These are phyloP conservation scores for Primulina huaijiensis DNA, from an alignment of 257 asterid genomes.

Conservation along the genomic window DNA sequence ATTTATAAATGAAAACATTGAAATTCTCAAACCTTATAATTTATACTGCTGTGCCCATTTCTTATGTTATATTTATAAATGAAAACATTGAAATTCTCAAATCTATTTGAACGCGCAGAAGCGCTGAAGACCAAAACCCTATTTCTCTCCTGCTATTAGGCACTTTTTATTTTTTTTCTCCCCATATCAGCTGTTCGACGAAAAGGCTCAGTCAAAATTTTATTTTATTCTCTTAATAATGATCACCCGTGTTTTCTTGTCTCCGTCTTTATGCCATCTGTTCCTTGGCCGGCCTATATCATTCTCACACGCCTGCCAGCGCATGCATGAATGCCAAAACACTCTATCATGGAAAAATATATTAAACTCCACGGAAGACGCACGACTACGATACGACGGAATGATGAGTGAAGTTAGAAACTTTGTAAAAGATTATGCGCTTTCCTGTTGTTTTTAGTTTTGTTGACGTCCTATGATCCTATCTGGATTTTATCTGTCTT, in stretches of 20 bases:
- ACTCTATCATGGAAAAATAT: not conserved
- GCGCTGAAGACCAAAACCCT: constrained; percentile 27
- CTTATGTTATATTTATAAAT: too few relatives aligned
- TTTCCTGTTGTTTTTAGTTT: constrained; percentile 29
- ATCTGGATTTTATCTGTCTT: constrained; percentile 25
- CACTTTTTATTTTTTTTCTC: constrained; percentile 5
- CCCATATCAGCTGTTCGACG: constrained; percentile 51
- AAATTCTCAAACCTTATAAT: too few relatives aligned
- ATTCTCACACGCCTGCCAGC: constrained; percentile 21
- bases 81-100: too few relatives aligned
- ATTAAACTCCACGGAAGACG: constrained; percentile 27
- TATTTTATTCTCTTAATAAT: constrained; percentile 30
- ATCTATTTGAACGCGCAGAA: constrained; percentile 1
- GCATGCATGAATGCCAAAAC: constrained; percentile 9
- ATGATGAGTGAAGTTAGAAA: constrained; percentile 30
- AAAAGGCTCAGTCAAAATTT: constrained; percentile 36
- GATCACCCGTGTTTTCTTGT: constrained; percentile 55
- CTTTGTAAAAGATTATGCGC: constrained; percentile 29
- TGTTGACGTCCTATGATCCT: constrained; percentile 24
- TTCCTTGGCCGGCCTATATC: constrained; percentile 34
- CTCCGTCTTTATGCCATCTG: constrained; percentile 30
- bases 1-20: too few relatives aligned
- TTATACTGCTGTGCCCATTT: too few relatives aligned
- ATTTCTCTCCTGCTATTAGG: constrained; percentile 29
- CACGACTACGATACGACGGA: constrained; percentile 16